Evolutionary conservation across 805 yeast species (phyloP), one percentile per base, ranked within the genome.

Genomic region (Cyberlindnera xishuangbannaensis): DNA sequence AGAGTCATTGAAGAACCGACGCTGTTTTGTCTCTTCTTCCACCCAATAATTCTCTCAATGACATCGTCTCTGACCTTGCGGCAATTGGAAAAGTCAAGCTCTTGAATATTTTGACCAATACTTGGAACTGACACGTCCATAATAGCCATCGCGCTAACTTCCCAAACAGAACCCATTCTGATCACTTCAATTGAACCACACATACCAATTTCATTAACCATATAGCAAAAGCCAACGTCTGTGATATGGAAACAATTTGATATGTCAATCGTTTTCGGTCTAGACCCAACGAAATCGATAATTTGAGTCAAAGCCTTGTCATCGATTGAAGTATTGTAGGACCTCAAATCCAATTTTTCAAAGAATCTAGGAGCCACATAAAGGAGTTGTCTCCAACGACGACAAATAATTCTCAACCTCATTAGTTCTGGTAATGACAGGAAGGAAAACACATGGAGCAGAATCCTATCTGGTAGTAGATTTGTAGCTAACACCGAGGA

Each of bases 161-260:
- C 84, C 90, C 90, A 82, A 30, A 73, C 78, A 12, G 83, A 74
- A 40, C 64, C 66, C 86, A 82, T 78, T 39, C 65, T 68, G 31
- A 83, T 58, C 8, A 58, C 56, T 33, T 64, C 62, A 28, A 83
- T 68, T 20, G 66, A 64, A 4, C 86, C 86, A 25, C 74, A 52
- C 45, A 78, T 75, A 2, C 87, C 87, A 34, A 80, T 67, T 44
- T 80, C 83, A 46, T 76, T 79, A 15, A 82, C 75, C 64, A 83
- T 62, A 48, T 76, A 76, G 28, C 77, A 69, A 53, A 83, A 83
- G 0, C 88, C 86, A 40, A 70, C 78, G 53, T 82, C 88, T 0
- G 88, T 79, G 7, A 83, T 64, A 52, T 83, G 88, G 60, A 76
- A 82, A 51, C 92, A 83, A 51, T 77, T 77, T 15, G 86, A 76